These are phyloP conservation scores for Elongisporangium prolatum DNA, from an alignment of 352 stramenopile species.

Conservation along the genomic window DNA sequence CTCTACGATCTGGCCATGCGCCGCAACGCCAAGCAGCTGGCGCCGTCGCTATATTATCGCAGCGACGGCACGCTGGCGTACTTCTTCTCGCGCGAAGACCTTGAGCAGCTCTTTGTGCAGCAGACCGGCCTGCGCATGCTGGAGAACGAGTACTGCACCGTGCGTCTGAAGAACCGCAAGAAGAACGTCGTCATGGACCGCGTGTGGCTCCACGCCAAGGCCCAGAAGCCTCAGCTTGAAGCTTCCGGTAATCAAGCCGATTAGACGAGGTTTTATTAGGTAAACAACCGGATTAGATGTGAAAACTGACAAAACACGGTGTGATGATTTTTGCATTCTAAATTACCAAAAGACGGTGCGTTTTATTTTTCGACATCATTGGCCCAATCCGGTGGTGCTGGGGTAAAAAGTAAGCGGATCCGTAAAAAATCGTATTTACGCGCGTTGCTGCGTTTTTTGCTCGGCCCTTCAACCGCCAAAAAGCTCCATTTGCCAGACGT, in stretches of 20 bases:
- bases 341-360: neutral
- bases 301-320: neutral
- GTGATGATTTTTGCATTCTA: too few relatives aligned
- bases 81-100: slow-evolving; percentile 67
- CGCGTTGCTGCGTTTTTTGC: neutral
- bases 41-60: slow-evolving; percentile 57
- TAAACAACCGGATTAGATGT: neutral
- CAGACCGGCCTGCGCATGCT: slow-evolving; percentile 38
- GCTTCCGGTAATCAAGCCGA: neutral
- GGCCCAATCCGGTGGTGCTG: neutral
- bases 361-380: neutral
- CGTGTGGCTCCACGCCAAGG: slow-evolving; percentile 79
- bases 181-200: slow-evolving; percentile 69
- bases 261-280: neutral
- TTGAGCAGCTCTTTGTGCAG: slow-evolving; percentile 37
- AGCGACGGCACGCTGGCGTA: slow-evolving; percentile 73
- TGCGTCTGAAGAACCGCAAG: slow-evolving; percentile 70
- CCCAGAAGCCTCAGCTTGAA: slow-evolving; percentile 27
- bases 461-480: neutral
- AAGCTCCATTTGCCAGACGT: neutral
- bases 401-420: neutral
- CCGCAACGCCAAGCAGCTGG: slow-evolving; percentile 65
- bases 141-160: slow-evolving; percentile 76
- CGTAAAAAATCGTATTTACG: neutral
- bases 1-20: slow-evolving; percentile 87